phyloP scores from a whole-genome alignment of 768 basidiomycete genomes.

The Auricularia sp. region DNA sequence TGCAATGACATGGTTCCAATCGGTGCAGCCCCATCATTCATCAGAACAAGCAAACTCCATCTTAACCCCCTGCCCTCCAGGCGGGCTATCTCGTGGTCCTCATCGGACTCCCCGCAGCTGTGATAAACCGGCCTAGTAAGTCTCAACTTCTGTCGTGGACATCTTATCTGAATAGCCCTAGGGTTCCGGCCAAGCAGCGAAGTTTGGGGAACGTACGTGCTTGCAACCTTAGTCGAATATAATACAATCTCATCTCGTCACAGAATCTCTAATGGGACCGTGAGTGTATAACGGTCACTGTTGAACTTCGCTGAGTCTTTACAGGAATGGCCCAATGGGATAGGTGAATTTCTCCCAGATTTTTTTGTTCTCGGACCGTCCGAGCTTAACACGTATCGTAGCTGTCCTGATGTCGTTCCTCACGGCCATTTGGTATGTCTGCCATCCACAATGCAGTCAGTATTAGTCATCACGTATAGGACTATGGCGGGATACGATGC shows the following conservation, averaged over 20 bases:
- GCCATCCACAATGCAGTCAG: background rate
- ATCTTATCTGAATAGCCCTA: background rate
- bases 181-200: background rate
- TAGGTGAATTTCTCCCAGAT: background rate
- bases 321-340: background rate
- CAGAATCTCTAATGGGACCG: background rate
- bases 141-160: background rate
- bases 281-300: background rate
- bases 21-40: background rate
- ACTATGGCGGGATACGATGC: slow-evolving; percentile 11
- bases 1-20: slow-evolving; percentile 3
- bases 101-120: slow-evolving; percentile 5
- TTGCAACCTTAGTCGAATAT: no score
- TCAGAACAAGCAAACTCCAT: background rate
- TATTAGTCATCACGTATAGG: background rate
- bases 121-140: background rate
- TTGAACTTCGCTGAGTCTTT: background rate
- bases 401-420: slow-evolving; percentile 9
- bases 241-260: background rate
- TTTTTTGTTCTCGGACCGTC: no score
- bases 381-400: slow-evolving; percentile 3
- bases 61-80: background rate
- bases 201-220: slow-evolving; percentile 1
- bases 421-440: slow-evolving; percentile 1
- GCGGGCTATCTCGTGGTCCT: slow-evolving; percentile 3